Evolutionary conservation across 371 early-diverging fungal genomes (phyloP), one percentile per base, ranked within the genome.

Genomic region (Mortierella sp.): DNA sequence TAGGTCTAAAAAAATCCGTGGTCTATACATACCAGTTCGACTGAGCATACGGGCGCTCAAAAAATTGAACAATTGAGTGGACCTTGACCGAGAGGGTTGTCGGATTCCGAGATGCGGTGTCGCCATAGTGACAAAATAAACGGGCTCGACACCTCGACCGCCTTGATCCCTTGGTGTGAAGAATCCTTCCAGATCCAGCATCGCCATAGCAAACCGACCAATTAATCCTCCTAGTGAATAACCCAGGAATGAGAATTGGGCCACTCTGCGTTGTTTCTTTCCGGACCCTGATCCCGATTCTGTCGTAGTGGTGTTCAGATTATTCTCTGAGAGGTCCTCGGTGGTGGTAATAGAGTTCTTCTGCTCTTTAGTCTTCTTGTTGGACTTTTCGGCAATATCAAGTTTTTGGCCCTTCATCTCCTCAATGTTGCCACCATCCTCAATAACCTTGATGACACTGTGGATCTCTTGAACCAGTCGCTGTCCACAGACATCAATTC

Each of bases 191-290:
- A 92, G 80, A 14, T 92, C 92, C 57, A 96, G 89, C 31, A 92
- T 70, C 10, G 96, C 96, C 74, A 95, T 85, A 0, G 93, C 92
- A 89, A 94, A 97, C 26, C 97, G 91, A 47, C 90, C 77, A 55
- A 97, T 92, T 50, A 97, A 83, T 2, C 97, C 97, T 65, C 97
- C 97, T 2, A 96, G 86, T 1, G 96, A 96, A 82, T 97, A 96
- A 10, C 97, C 97, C 65, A 97, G 86, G 26, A 21, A 57, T 11
- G 34, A 38, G 45, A 28, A 68, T 47, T 70, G 34, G 14, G 24
- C 14, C 45, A 63, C 38, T 16, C 16, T 52, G 11, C 38, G 44
- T 31, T 28, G 60, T 19, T 48, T 31, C 24, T 47, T 75, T 19
- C 26, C 48, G 6, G 24, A 13, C 26, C 60, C 48, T 68, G 68